A percentile compares a stretch with the other conserved stretches of the same genome.
Evolutionary conservation across 169 alveolate genomes (phyloP).

Genomic region (Plasmodium vinckei): DNA sequence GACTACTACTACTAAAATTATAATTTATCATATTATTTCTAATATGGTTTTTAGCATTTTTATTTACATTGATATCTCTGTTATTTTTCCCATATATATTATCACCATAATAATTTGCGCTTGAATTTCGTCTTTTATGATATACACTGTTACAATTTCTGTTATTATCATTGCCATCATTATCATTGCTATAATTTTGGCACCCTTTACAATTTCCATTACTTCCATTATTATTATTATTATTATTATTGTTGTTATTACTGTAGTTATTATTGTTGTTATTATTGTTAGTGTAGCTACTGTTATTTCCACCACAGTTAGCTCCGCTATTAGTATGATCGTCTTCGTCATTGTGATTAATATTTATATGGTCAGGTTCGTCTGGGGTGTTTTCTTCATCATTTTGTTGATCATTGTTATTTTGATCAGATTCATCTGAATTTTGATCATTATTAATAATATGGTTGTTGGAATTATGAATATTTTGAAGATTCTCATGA

Average conservation of each 20-base stretch:
- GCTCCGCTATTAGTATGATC: not conserved
- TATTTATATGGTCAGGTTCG: not conserved
- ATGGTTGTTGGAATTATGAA: too few relatives aligned
- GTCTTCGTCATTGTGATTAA: slow-evolving; percentile 17
- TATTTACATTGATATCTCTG: too few relatives aligned
- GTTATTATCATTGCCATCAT: not conserved
- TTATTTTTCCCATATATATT: too few relatives aligned
- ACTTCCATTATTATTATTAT: not conserved
- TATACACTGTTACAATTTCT: not conserved
- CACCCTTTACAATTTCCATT: not conserved
- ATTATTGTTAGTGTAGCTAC: slow-evolving; percentile 13
- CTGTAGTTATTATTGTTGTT: not conserved
- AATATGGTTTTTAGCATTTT: too few relatives aligned
- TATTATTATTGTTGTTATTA: slow-evolving; percentile 2
- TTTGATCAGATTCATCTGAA: not conserved
- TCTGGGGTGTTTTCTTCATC: slow-evolving; percentile 14
- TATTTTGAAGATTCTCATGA: not conserved
- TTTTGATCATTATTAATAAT: not conserved
- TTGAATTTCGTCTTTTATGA: too few relatives aligned
- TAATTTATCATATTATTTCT: not conserved
- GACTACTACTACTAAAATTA: not conserved
- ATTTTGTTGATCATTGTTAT: slow-evolving; percentile 8
- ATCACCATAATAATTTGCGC: too few relatives aligned
- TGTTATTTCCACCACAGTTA: slow-evolving; percentile 4
- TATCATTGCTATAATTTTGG: not conserved